These are phyloP conservation scores for Westerdykella aurantiaca DNA, from an alignment of 2,329 filamentous ascomycete species.

Conservation along the genomic window DNA sequence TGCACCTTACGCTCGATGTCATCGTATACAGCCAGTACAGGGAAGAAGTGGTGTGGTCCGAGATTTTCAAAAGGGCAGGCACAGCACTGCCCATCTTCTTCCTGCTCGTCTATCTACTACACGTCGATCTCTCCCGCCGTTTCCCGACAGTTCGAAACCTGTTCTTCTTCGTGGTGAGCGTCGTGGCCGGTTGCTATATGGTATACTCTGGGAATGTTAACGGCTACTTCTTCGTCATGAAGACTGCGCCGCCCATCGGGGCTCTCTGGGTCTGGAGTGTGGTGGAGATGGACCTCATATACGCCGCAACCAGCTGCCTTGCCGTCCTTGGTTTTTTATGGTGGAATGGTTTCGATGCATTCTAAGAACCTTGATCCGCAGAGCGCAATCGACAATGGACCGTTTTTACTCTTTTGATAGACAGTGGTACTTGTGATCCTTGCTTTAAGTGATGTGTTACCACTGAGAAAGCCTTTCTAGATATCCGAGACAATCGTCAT, in stretches of 20 bases:
- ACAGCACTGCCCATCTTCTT: conserved; percentile 43
- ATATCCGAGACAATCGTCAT: too few relatives aligned
- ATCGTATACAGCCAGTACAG: conserved; percentile 74
- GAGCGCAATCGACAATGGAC: too few relatives aligned
- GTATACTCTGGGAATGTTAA: conserved; percentile 74
- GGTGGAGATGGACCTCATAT: conserved; percentile 70
- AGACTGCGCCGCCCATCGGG: conserved; percentile 79
- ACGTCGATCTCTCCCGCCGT: conserved; percentile 36
- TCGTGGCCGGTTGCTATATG: conserved; percentile 67
- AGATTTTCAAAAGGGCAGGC: conserved; percentile 49
- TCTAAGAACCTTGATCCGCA: conserved; percentile 15
- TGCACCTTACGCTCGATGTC: conserved; percentile 74
- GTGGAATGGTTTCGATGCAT: conserved; percentile 51
- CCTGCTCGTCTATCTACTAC: conserved; percentile 41
- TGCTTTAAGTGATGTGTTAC: too few relatives aligned
- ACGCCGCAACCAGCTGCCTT: conserved; percentile 54
- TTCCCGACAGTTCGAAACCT: conserved; percentile 44
- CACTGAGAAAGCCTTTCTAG: too few relatives aligned
- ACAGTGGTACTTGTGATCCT: too few relatives aligned
- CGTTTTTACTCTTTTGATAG: too few relatives aligned
- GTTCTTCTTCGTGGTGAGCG: conserved; percentile 59
- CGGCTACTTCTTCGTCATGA: conserved; percentile 85
- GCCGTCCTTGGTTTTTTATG: conserved; percentile 49
- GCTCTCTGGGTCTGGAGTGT: conserved; percentile 92
- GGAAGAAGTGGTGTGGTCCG: conserved; percentile 56